Evolutionary conservation across 257 asterid genomes (phyloP).

Genomic region (Penstemon davidsonii): DNA sequence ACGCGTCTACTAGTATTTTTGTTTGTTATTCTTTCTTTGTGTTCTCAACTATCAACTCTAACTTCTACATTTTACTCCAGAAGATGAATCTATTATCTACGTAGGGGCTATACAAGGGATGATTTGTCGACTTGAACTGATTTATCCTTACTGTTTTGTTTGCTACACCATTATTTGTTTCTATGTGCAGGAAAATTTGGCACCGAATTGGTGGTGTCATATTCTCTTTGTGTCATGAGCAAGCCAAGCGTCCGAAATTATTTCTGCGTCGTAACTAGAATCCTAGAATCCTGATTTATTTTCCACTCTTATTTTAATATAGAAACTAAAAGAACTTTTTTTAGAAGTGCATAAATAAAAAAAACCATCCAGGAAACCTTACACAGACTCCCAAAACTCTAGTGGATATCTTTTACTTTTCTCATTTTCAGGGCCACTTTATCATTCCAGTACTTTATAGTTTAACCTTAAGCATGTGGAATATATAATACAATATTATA

Average conservation of each 20-base stretch:
- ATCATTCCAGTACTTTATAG: no score
- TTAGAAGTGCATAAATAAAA: neutral
- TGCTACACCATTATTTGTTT: slow-evolving; percentile 4
- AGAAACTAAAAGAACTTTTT: neutral
- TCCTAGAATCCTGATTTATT: slow-evolving; percentile 12
- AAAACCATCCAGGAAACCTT: neutral
- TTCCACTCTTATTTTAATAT: neutral
- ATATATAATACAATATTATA: no score
- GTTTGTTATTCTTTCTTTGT: slow-evolving; percentile 2
- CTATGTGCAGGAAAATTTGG: neutral
- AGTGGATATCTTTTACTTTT: no score
- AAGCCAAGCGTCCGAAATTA: neutral
- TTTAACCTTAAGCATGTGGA: no score
- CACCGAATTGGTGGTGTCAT: neutral
- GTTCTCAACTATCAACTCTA: neutral
- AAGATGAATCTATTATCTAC: slow-evolving; percentile 4
- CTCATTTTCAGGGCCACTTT: no score
- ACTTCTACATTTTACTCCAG: neutral
- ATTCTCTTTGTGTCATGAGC: slow-evolving; percentile 1
- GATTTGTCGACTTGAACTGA: slow-evolving; percentile 5
- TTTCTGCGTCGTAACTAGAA: neutral
- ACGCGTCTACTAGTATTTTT: slow-evolving; percentile 8
- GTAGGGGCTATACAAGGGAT: slow-evolving; percentile 7
- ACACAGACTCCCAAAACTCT: neutral
- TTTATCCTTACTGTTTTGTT: neutral